phyloP scores from a whole-genome alignment of 2,329 filamentous ascomycete species.

The Penicillium italicum region DNA sequence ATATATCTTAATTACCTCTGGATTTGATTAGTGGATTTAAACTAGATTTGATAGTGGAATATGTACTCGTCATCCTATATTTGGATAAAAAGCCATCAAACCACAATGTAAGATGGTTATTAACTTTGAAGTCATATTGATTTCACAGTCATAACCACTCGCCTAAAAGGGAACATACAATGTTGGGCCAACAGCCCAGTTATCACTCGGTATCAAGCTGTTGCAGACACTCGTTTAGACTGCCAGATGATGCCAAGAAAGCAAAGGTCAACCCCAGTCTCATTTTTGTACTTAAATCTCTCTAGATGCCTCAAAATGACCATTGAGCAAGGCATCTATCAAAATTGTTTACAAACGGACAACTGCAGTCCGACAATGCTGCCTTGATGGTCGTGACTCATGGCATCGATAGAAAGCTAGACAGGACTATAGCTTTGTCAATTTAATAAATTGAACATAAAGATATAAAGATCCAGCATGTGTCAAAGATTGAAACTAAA shows the following conservation, averaged over 20 bases:
- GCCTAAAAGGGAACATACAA: too few species aligned
- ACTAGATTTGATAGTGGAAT: too few species aligned
- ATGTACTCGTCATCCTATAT: too few species aligned
- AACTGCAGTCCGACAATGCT: conserved; percentile 2
- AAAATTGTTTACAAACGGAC: neutral
- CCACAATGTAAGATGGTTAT: too few species aligned
- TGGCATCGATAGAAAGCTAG: neutral
- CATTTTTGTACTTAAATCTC: neutral
- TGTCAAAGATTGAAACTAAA: neutral
- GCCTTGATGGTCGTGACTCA: neutral
- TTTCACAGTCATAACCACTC: too few species aligned
- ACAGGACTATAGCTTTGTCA: neutral
- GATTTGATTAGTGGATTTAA: too few species aligned
- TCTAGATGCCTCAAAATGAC: neutral
- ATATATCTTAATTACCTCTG: too few species aligned
- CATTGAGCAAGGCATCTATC: neutral
- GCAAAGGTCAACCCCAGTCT: neutral
- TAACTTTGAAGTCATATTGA: too few species aligned
- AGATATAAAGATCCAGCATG: neutral
- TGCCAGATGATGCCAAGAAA: neutral
- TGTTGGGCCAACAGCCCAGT: neutral
- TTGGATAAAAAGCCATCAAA: too few species aligned
- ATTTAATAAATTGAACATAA: neutral
- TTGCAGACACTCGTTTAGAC: neutral
- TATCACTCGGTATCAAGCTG: too few species aligned